These are phyloP conservation scores for Eucalyptus tenuipes DNA, from an alignment of 345 rosid species.

Conservation along the genomic window DNA sequence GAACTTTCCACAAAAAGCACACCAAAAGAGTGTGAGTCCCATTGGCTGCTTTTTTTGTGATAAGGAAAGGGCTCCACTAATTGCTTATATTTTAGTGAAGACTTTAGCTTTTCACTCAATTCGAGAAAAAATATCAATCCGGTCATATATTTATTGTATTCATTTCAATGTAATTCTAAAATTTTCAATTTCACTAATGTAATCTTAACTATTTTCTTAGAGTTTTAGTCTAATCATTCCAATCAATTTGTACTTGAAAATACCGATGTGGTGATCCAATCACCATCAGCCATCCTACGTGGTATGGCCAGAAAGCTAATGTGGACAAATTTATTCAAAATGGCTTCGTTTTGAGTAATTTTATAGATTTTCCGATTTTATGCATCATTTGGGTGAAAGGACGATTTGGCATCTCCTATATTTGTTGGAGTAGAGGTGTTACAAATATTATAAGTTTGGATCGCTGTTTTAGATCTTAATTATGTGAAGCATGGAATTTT, in stretches of 20 bases:
- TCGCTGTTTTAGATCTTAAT: too few relatives aligned
- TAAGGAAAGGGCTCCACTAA: not conserved
- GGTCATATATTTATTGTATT: too few relatives aligned
- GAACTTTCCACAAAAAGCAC: not conserved
- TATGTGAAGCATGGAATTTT: too few relatives aligned
- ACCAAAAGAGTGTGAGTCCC: not conserved
- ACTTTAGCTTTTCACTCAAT: not conserved
- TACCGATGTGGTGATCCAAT: not conserved
- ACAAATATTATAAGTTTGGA: too few relatives aligned
- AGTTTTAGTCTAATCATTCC: not conserved
- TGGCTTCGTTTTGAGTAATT: too few relatives aligned
- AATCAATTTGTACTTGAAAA: too few relatives aligned
- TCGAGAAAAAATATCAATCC: not conserved
- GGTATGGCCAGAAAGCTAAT: rapidly evolving
- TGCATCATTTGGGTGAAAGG: too few relatives aligned
- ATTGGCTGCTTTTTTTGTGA: not conserved
- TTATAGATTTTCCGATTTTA: too few relatives aligned
- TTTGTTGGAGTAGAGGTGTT: too few relatives aligned
- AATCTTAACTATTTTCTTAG: not conserved
- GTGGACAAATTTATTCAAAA: not conserved
- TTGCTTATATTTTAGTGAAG: not conserved
- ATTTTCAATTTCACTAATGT: not conserved
- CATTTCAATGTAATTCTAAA: too few relatives aligned
- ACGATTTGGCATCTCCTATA: too few relatives aligned
- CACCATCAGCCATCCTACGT: rapidly evolving